Percentiles rank a stretch among this genome's conserved stretches.
Evolutionary conservation across 345 rosid species (phyloP).

Genomic region (Viola odorata): DNA sequence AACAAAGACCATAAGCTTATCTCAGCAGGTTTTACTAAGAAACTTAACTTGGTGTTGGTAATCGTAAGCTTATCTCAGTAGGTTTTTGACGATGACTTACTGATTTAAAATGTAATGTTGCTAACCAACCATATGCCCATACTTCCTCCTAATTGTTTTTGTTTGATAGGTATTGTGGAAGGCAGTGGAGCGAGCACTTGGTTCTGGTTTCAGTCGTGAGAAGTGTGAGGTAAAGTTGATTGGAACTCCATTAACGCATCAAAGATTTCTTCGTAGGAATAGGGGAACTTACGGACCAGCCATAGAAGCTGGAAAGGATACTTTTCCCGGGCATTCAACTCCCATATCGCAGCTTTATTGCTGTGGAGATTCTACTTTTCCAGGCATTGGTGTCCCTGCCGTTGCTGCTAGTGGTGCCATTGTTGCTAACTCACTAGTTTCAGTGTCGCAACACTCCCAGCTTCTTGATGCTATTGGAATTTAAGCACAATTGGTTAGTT

Average conservation of each 20-base stretch:
- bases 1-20: too few species aligned
- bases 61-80: too few species aligned
- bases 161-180: slow-evolving; percentile 94
- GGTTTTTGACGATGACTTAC: too few species aligned
- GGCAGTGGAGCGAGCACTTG: slow-evolving; percentile 80
- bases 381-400: slow-evolving; percentile 90
- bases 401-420: slow-evolving; percentile 94
- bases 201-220: slow-evolving; percentile 66
- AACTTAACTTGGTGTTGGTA: too few species aligned
- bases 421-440: slow-evolving; percentile 77
- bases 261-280: slow-evolving; percentile 67
- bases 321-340: slow-evolving; percentile 82
- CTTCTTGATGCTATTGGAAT: slow-evolving; percentile 87
- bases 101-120: too few species aligned
- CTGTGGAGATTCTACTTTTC: slow-evolving; percentile 92
- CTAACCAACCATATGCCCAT: too few species aligned
- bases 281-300: slow-evolving; percentile 92
- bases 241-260: slow-evolving; percentile 83
- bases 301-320: slow-evolving; percentile 67
- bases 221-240: slow-evolving; percentile 77
- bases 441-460: slow-evolving; percentile 71
- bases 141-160: too few species aligned
- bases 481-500: slow-evolving; percentile 23
- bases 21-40: too few species aligned
- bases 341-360: slow-evolving; percentile 73